Percentiles rank a stretch among this genome's conserved stretches.
Conservation (phyloP, 2,329 filamentous ascomycete genomes). For the Periconia digitata region DNA sequence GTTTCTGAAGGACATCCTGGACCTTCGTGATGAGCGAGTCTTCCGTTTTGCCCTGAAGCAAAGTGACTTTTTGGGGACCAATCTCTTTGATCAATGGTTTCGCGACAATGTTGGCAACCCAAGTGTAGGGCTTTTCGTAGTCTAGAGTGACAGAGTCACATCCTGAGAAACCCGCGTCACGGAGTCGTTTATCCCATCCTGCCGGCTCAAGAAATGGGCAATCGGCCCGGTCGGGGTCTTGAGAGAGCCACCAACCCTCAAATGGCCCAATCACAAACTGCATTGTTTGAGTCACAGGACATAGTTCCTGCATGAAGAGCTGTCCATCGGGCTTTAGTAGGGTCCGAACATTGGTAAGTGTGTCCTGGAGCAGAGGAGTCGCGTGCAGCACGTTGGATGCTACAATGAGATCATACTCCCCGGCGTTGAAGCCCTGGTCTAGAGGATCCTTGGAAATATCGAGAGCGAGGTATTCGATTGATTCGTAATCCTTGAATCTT, state of each 20-base stretch:
- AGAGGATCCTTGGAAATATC: constrained; percentile 10
- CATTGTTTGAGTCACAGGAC: constrained; percentile 8
- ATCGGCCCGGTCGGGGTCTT: constrained; percentile 26
- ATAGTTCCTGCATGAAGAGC: constrained; percentile 25
- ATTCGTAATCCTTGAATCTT: constrained; percentile 4
- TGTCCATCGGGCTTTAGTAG: constrained; percentile 45
- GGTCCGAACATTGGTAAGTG: constrained; percentile 4
- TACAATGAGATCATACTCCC: constrained; percentile 24
- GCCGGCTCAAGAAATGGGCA: constrained; percentile 32
- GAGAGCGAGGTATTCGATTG: constrained; percentile 8
- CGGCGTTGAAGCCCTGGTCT: constrained; percentile 13
- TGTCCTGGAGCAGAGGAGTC: constrained; percentile 7
- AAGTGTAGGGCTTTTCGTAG: not conserved
- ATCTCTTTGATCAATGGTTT: too few relatives aligned
- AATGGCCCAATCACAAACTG: constrained; percentile 31
- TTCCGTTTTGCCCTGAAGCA: too few relatives aligned
- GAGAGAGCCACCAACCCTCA: constrained; percentile 41
- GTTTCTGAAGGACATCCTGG: too few relatives aligned
- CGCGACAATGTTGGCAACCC: not conserved
- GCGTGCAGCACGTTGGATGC: constrained; percentile 34
- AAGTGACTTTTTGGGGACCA: too few relatives aligned
- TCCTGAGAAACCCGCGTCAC: not conserved
- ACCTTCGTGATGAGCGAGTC: too few relatives aligned
- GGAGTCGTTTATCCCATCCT: constrained; percentile 28
- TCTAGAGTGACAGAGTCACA: not conserved